These are phyloP conservation scores for Suillus discolor DNA, from an alignment of 768 basidiomycete genomes.

Conservation along the genomic window DNA sequence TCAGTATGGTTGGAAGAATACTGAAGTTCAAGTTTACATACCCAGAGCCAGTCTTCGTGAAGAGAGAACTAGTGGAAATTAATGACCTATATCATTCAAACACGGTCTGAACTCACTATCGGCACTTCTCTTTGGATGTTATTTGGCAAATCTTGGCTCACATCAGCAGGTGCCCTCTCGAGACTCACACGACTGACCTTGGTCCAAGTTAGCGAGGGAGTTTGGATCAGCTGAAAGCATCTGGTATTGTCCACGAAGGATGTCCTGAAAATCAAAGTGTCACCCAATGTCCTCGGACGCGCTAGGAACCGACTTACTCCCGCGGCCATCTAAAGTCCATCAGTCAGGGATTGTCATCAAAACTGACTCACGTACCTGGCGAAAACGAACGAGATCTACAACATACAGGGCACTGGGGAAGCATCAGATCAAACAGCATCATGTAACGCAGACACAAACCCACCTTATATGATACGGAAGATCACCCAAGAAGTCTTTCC, in stretches of 20 bases:
- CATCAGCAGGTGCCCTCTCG: neutral
- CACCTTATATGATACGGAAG: constrained; percentile 95
- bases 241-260: constrained; percentile 91
- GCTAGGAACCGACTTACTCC: constrained; percentile 42
- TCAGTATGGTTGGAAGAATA: constrained; percentile 12
- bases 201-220: constrained; percentile 93
- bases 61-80: constrained; percentile 67
- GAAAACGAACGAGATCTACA: constrained; percentile 92
- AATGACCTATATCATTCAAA: constrained; percentile 5
- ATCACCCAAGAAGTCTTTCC: constrained; percentile 86
- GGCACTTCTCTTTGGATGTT: constrained; percentile 91
- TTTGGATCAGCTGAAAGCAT: constrained; percentile 91
- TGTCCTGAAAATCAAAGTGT: constrained; percentile 53
- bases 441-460: constrained; percentile 18
- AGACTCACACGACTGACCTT: constrained; percentile 51
- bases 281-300: neutral
- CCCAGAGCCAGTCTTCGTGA: constrained; percentile 96
- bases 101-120: constrained; percentile 63
- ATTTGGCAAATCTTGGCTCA: constrained; percentile 82
- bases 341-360: constrained; percentile 1
- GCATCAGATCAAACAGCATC: constrained; percentile 13
- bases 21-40: constrained; percentile 37
- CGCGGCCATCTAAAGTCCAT: constrained; percentile 48
- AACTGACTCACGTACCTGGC: constrained; percentile 56
- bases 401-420: constrained; percentile 85